These are phyloP conservation scores for Macrotyloma uniflorum DNA, from an alignment of 306 rosid species.

Conservation along the genomic window DNA sequence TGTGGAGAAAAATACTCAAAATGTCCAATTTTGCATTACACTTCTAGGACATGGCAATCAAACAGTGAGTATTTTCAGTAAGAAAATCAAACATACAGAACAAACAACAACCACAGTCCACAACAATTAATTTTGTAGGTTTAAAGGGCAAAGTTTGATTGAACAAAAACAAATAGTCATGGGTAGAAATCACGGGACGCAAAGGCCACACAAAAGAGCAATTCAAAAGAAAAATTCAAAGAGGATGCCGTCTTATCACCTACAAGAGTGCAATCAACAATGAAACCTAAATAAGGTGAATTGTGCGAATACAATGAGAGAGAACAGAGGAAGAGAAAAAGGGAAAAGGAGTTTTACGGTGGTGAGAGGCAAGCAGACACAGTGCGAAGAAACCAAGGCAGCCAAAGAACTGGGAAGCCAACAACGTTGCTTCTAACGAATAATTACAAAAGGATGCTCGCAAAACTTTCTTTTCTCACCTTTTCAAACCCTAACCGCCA, in stretches of 20 bases:
- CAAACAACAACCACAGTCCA: not conserved
- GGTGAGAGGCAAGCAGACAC: not conserved
- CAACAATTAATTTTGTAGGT: not conserved
- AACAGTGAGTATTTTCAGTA: not conserved
- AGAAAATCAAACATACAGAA: slow-evolving; percentile 3
- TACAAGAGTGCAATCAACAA: not conserved
- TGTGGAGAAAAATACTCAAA: not conserved
- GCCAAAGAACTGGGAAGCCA: slow-evolving; percentile 6
- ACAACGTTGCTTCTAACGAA: slow-evolving; percentile 1
- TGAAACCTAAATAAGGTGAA: not conserved
- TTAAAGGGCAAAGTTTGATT: not conserved
- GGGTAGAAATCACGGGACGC: not conserved
- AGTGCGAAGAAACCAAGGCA: not conserved
- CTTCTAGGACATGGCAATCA: not conserved
- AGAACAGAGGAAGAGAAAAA: not conserved
- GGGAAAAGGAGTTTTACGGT: not conserved
- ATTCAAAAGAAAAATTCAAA: not conserved
- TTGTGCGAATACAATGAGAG: not conserved
- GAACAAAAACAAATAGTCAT: not conserved
- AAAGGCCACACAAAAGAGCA: not conserved
- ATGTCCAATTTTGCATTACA: not conserved
- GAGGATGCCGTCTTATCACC: not conserved
- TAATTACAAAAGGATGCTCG: not conserved
- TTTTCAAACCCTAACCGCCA: slow-evolving; percentile 57
- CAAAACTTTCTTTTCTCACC: not conserved